Base-by-base conservation (phyloP, 2,329 filamentous ascomycete genomes). In the Pestalotiopsis sp. region DNA sequence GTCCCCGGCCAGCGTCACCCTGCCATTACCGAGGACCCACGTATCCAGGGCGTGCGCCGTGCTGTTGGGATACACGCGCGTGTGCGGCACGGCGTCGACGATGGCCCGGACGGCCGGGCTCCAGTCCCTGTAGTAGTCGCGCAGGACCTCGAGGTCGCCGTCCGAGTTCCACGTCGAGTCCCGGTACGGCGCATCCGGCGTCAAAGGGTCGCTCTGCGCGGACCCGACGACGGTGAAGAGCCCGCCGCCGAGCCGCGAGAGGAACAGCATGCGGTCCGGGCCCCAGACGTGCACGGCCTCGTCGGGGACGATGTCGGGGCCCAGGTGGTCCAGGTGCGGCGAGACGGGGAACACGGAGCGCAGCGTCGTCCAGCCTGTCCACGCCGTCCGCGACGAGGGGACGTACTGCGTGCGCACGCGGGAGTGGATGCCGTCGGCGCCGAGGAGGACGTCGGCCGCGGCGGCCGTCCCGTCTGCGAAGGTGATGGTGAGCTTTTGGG, bases 361-460 rank as follows among this genome's bases (percentile, higher is more conserved):
- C 66, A 83, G 79, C 6, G 81, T 78, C 4, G 83, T 77, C 75
- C 81, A 81, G 4, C 82, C 82, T 5, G 80, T 84, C 77, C 81
- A 83, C 5, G 69, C 73, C 1, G 82, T 74, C 14, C 74, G 73
- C 13, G 82, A 78, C 0, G 77, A 73, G 0, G 82, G 81, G 1
- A 83, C 77, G 65, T 86, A 83, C n/a, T 80, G 80, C 26, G 75
- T 76, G 13, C 80, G 77, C 26, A 85, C 79, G 2, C 79, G 76
- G 22, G 84, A 86, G 71, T 84, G 82, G 60, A 88, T 82, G 52
- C 86, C 86, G 73, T 88, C 85, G 0, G 84, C 82, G 1, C 84
- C 85, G 17, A 88, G 78, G 26, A 87, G 72, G 55, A 86, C 73
- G 70, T 88, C 84, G 0, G 83, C 83, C 0, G 74, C 72, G 0